Conservation (phyloP, 768 basidiomycete genomes). For the Pulveroboletus sp. region DNA sequence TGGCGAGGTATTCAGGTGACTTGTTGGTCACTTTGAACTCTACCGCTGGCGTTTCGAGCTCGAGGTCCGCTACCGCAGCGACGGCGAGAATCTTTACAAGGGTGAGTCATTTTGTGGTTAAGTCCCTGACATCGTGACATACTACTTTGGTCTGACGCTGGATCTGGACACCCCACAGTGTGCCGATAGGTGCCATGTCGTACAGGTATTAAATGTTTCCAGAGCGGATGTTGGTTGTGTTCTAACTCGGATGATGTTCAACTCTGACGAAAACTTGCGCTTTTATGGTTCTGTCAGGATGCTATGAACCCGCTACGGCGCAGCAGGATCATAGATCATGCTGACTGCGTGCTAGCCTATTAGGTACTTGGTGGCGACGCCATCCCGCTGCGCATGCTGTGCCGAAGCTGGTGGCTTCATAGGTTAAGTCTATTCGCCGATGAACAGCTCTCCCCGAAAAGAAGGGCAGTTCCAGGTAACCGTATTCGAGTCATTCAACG, state of each 20-base stretch:
- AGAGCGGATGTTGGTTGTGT: not conserved
- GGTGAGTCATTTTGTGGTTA: not conserved
- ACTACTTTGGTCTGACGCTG: constrained; percentile 31
- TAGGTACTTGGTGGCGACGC: not conserved
- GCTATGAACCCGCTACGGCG: not conserved
- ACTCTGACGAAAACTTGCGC: not conserved
- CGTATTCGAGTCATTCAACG: too few relatives aligned
- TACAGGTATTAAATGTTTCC: not conserved
- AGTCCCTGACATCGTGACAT: constrained; percentile 3
- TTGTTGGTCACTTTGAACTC: constrained; percentile 25
- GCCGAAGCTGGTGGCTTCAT: not conserved
- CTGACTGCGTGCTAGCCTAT: too few relatives aligned
- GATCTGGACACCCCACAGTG: constrained; percentile 20
- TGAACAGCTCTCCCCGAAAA: too few relatives aligned
- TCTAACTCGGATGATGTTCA: not conserved
- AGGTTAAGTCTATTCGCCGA: too few relatives aligned
- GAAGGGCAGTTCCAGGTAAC: too few relatives aligned
- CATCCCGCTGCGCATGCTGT: not conserved
- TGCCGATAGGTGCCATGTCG: constrained; percentile 26
- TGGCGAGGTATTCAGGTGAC: constrained; percentile 26
- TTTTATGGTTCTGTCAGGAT: constrained; percentile 9
- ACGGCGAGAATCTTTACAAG: constrained; percentile 22
- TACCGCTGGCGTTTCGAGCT: constrained; percentile 22
- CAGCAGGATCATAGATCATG: not conserved
- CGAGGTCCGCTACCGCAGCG: constrained; percentile 23